A percentile compares a stretch with the other conserved stretches of the same genome.
These are phyloP conservation scores for Dillenia turbinata DNA, from an alignment of 164 flowering plant species.

Conservation along the genomic window DNA sequence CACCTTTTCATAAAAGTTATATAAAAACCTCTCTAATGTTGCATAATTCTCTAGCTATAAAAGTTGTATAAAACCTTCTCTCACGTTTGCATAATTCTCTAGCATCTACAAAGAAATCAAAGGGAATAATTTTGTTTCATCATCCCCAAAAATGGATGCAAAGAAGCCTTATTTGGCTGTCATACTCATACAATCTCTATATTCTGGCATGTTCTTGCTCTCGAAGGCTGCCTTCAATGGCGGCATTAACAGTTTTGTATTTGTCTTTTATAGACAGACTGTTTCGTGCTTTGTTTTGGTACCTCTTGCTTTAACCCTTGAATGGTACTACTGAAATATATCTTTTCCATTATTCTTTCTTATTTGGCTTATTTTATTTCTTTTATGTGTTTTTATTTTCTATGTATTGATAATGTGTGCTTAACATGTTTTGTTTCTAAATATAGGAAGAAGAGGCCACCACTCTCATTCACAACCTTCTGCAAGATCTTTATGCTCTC, in stretches of 20 bases:
- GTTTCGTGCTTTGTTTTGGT: conserved; percentile 41
- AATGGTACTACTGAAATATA: conserved; percentile 30
- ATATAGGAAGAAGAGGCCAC: conserved; percentile 48
- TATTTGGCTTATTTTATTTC: neutral
- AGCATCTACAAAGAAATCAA: no score
- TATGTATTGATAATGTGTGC: neutral
- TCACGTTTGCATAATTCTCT: no score
- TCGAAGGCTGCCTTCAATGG: conserved; percentile 56
- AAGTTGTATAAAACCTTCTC: no score
- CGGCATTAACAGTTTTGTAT: conserved; percentile 57
- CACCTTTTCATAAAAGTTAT: no score
- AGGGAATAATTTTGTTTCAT: no score
- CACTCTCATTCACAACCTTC: conserved; percentile 36
- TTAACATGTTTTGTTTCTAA: neutral
- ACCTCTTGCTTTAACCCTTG: conserved; percentile 43
- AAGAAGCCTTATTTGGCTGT: conserved; percentile 41
- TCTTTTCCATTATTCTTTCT: neutral
- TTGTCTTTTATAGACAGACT: conserved; percentile 64
- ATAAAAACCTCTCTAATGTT: no score
- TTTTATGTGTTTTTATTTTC: neutral
- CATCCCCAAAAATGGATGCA: conserved; percentile 11
- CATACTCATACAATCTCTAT: conserved; percentile 35
- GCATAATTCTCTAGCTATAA: no score
- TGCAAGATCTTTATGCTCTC: conserved; percentile 53
- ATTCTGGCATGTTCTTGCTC: conserved; percentile 50